phyloP scores from a whole-genome alignment of 2,329 filamentous ascomycete species.

The Ploettnerulaceae sp. region DNA sequence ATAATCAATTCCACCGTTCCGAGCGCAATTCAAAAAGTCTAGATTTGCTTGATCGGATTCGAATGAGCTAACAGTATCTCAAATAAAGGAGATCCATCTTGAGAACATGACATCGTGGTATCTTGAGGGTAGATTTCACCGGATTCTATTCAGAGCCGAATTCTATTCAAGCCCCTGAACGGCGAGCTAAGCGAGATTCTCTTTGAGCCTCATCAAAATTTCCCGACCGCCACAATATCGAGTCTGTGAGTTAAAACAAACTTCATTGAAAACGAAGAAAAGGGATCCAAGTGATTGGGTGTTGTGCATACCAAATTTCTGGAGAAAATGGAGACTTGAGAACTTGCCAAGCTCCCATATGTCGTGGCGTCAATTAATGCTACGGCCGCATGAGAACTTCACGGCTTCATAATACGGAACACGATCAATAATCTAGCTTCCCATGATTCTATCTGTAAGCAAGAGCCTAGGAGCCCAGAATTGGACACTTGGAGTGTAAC shows the following conservation, averaged over 20 bases:
- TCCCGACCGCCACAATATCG: not conserved
- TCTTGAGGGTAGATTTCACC: not conserved
- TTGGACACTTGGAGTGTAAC: too few relatives aligned
- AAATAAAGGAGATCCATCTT: not conserved
- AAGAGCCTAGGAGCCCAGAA: too few relatives aligned
- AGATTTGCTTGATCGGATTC: not conserved
- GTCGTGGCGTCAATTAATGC: not conserved
- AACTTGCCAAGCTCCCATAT: not conserved
- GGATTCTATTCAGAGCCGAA: conserved; percentile 22
- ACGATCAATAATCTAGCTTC: too few relatives aligned
- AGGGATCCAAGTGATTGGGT: not conserved
- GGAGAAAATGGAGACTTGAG: not conserved
- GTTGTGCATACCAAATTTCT: not conserved
- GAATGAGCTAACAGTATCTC: not conserved
- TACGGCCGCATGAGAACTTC: too few relatives aligned
- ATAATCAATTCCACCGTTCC: not conserved
- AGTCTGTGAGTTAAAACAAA: not conserved
- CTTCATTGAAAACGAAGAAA: not conserved
- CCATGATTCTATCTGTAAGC: too few relatives aligned
- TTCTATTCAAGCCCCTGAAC: conserved; percentile 24
- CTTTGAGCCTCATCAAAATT: conserved; percentile 9
- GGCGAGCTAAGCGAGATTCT: conserved; percentile 16
- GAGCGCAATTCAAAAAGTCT: not conserved
- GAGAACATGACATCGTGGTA: not conserved
- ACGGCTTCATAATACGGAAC: too few relatives aligned